Evolutionary conservation across 2,329 filamentous ascomycete species (phyloP).

Genomic region (Chaetomiaceae sp.): DNA sequence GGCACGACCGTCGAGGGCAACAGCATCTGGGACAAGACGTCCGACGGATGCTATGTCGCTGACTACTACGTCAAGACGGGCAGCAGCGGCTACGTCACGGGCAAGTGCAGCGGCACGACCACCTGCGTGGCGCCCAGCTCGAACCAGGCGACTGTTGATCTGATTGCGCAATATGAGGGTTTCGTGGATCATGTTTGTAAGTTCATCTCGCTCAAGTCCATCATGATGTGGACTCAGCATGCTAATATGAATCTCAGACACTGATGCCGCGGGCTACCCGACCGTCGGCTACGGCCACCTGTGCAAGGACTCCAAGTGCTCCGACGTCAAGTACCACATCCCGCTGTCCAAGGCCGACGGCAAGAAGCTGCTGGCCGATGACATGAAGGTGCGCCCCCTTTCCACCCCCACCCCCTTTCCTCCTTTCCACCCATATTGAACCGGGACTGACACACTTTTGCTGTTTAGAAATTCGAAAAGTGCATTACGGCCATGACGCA

Average conservation of each 20-base stretch:
- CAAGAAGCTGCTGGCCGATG: conserved; percentile 37
- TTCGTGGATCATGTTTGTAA: conserved; percentile 16
- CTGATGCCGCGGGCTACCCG: conserved; percentile 42
- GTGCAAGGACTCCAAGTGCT: conserved; percentile 39
- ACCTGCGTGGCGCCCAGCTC: conserved; percentile 14
- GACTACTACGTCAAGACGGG: conserved; percentile 22
- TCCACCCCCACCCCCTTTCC: not conserved
- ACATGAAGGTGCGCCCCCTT: conserved; percentile 29
- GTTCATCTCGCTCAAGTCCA: too few relatives aligned
- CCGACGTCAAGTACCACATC: conserved; percentile 43
- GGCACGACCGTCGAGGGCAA: conserved; percentile 19
- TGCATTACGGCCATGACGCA: conserved; percentile 37
- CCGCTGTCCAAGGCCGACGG: conserved; percentile 41
- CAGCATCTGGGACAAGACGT: conserved; percentile 24
- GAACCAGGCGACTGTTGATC: conserved; percentile 20
- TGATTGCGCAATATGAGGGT: conserved; percentile 19
- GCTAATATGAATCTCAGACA: conserved; percentile 15
- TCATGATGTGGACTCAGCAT: too few relatives aligned
- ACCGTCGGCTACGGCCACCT: conserved; percentile 50
- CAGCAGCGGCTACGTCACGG: conserved; percentile 13
- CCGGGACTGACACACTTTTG: too few relatives aligned
- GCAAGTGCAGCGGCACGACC: conserved; percentile 3
- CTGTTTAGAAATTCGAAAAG: conserved; percentile 32
- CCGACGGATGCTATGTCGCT: conserved; percentile 22
- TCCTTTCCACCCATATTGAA: not conserved